Conservation (phyloP, 2,329 filamentous ascomycete species). For the Sclerotinia minor region DNA sequence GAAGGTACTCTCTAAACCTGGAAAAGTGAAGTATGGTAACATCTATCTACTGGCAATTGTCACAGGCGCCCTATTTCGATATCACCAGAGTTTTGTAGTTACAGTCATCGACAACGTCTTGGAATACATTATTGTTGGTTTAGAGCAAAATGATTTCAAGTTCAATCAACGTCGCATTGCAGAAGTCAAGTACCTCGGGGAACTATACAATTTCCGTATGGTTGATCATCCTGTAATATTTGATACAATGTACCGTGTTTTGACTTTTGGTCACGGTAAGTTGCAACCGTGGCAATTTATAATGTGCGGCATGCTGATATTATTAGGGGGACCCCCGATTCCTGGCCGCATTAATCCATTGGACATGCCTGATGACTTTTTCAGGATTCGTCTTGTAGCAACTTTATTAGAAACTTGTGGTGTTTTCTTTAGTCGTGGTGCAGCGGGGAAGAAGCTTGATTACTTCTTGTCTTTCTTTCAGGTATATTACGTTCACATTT, state of each 20-base stretch:
- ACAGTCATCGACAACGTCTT: constrained; percentile 89
- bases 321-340: constrained; percentile 71
- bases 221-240: constrained; percentile 94
- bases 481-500: constrained; percentile 45
- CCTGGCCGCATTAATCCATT: constrained; percentile 75
- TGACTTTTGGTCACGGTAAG: constrained; percentile 80
- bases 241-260: constrained; percentile 89
- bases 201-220: constrained; percentile 97
- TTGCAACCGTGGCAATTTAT: background rate
- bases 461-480: constrained; percentile 97
- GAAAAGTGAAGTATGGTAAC: constrained; percentile 96
- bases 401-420: constrained; percentile 93
- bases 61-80: constrained; percentile 82
- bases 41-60: constrained; percentile 91
- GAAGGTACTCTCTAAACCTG: constrained; percentile 93
- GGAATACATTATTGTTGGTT: constrained; percentile 81
- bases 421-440: constrained; percentile 91
- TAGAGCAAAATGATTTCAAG: constrained; percentile 96
- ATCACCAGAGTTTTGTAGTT: constrained; percentile 88
- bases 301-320: constrained; percentile 20
- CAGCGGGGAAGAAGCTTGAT: constrained; percentile 93
- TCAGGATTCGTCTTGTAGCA: constrained; percentile 86
- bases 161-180: constrained; percentile 93
- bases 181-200: constrained; percentile 93
- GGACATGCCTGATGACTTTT: constrained; percentile 91